phyloP scores from a whole-genome alignment of 2,329 filamentous ascomycete genomes.

The Trichoderma afroharzianum region DNA sequence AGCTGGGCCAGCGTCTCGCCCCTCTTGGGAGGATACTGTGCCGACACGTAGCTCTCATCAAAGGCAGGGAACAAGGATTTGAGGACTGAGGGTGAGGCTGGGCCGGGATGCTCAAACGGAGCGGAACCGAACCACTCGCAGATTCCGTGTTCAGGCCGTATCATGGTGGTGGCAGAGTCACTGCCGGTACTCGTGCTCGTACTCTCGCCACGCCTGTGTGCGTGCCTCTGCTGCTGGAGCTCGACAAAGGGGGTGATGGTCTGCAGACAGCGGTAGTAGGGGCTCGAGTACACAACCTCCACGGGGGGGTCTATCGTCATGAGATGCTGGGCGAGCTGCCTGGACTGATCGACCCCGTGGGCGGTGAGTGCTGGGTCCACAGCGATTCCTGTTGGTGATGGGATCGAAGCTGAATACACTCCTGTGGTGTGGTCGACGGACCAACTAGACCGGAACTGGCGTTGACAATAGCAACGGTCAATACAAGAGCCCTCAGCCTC shows the following conservation, averaged over 20 bases:
- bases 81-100: slow-evolving; percentile 62
- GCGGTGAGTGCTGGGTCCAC: slow-evolving; percentile 84
- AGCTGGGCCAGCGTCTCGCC: slow-evolving; percentile 79
- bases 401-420: slow-evolving; percentile 67
- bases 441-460: slow-evolving; percentile 87
- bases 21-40: slow-evolving; percentile 62
- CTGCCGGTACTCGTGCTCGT: neutral
- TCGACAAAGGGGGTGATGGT: slow-evolving; percentile 69
- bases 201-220: neutral
- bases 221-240: slow-evolving; percentile 32
- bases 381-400: slow-evolving; percentile 81
- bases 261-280: slow-evolving; percentile 84
- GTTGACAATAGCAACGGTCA: slow-evolving; percentile 21
- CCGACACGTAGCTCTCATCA: slow-evolving; percentile 54
- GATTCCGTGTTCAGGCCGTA: slow-evolving; percentile 55
- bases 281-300: slow-evolving; percentile 75
- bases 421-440: slow-evolving; percentile 77
- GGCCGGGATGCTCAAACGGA: slow-evolving; percentile 78
- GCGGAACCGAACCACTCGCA: slow-evolving; percentile 92
- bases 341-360: slow-evolving; percentile 79
- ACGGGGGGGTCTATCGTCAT: slow-evolving; percentile 60
- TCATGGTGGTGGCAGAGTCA: slow-evolving; percentile 30
- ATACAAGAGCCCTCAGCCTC: slow-evolving; percentile 17
- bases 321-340: slow-evolving; percentile 69
- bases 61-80: slow-evolving; percentile 64